Percentiles rank a stretch among this genome's conserved stretches.
Conservation (phyloP, 305 asterid genomes). For the Plantago lanceolata region DNA sequence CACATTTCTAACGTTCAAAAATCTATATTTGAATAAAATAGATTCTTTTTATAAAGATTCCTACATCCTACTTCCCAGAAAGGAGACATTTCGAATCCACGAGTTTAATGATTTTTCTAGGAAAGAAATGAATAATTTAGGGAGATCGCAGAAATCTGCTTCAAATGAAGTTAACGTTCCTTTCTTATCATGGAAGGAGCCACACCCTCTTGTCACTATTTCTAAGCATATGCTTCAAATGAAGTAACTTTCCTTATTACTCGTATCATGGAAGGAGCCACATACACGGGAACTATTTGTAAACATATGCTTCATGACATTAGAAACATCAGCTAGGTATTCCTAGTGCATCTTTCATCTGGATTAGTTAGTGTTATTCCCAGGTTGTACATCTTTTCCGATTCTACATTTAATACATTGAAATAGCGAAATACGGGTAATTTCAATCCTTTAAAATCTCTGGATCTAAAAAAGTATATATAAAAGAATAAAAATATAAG, state of each 20-base stretch:
- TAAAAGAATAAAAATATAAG: slow-evolving; percentile 1
- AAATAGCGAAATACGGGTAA: slow-evolving; percentile 4
- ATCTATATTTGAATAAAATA: too few species aligned
- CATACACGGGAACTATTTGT: neutral
- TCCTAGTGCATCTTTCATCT: neutral
- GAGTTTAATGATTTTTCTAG: too few species aligned
- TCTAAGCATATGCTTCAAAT: slow-evolving; percentile 3
- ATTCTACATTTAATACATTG: slow-evolving; percentile 1
- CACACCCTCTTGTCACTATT: neutral
- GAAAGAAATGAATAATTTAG: too few species aligned
- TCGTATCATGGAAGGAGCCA: neutral
- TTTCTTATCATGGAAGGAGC: neutral
- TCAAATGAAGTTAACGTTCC: neutral
- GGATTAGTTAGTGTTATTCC: slow-evolving; percentile 2
- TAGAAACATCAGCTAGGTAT: slow-evolving; percentile 3
- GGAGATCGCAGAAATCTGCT: neutral
- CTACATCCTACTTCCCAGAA: too few species aligned
- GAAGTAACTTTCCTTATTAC: neutral
- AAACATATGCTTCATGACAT: slow-evolving; percentile 2
- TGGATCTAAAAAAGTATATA: neutral
- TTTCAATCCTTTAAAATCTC: neutral
- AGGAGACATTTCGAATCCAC: too few species aligned
- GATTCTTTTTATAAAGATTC: too few species aligned
- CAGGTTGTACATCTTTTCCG: slow-evolving; percentile 2
- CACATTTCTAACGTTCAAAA: too few species aligned